A percentile compares a stretch with the other conserved stretches of the same genome.
phyloP scores from a whole-genome alignment of 1,284 basidiomycete species.

The Cutaneotrichosporon dermatis region DNA sequence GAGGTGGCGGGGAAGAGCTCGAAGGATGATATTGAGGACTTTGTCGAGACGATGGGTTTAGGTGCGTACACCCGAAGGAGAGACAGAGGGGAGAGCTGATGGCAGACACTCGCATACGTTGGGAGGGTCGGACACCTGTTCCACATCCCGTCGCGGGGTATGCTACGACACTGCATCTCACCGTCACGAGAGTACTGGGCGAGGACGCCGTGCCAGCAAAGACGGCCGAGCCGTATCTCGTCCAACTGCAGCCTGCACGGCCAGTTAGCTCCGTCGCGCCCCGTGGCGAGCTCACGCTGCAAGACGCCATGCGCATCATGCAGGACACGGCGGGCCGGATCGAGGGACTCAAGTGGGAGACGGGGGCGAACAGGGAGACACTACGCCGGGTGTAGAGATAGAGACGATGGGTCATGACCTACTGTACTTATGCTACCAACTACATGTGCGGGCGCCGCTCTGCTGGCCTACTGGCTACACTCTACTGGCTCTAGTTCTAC shows the following conservation, averaged over 20 bases:
- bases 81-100: conserved; percentile 1
- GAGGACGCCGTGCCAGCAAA: conserved; percentile 1
- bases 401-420: too few relatives aligned
- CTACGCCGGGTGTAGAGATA: not conserved
- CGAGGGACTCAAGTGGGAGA: conserved; percentile 39
- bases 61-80: conserved; percentile 26
- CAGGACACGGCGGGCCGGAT: conserved; percentile 26
- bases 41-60: conserved; percentile 36
- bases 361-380: conserved; percentile 11
- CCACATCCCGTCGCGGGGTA: conserved; percentile 36
- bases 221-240: conserved; percentile 33
- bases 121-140: conserved; percentile 33
- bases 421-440: too few relatives aligned
- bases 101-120: conserved; percentile 37
- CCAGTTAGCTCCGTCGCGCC: conserved; percentile 29
- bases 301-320: conserved; percentile 36
- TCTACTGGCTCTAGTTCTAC: conserved; percentile 6
- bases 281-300: conserved; percentile 26
- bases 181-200: conserved; percentile 26
- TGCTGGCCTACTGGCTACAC: not conserved
- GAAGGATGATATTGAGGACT: conserved; percentile 32
- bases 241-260: conserved; percentile 34
- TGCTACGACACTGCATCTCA: conserved; percentile 29
- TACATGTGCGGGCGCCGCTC: not conserved
- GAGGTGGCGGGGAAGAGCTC: conserved; percentile 26